Percentiles rank a stretch among this genome's conserved stretches.
These are phyloP conservation scores for Purpureocillium takamizusanense DNA, from an alignment of 2,329 filamentous ascomycete genomes.

Conservation along the genomic window DNA sequence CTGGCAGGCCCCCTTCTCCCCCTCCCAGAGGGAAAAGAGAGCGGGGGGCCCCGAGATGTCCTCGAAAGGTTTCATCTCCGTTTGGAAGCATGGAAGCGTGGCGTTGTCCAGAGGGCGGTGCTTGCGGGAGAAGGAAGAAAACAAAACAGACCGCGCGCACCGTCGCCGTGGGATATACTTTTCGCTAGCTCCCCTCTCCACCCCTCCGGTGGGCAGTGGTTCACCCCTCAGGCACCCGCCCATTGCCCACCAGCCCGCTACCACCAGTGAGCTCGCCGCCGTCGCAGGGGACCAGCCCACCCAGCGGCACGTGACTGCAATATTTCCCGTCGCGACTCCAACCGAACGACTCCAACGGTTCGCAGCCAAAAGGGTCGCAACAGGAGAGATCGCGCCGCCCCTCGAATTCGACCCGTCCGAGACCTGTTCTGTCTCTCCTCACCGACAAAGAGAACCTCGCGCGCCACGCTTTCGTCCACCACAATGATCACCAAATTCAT, in stretches of 20 bases:
- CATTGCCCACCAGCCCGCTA: too few relatives aligned
- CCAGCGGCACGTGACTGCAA: too few relatives aligned
- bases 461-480: slow-evolving; percentile 8
- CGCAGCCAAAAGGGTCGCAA: neutral
- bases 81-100: slow-evolving; percentile 15
- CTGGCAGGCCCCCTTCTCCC: neutral
- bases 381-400: neutral
- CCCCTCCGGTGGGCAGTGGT: too few relatives aligned
- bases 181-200: neutral
- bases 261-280: too few relatives aligned
- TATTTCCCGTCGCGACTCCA: too few relatives aligned
- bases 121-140: slow-evolving; percentile 7
- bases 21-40: neutral
- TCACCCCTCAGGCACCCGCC: too few relatives aligned
- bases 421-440: neutral
- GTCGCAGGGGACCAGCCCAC: too few relatives aligned
- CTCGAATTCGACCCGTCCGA: neutral
- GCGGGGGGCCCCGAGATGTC: neutral
- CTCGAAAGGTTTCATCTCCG: slow-evolving; percentile 6
- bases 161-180: neutral
- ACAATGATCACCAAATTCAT: slow-evolving; percentile 80
- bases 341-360: too few relatives aligned
- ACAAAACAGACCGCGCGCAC: neutral
- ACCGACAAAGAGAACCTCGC: too few relatives aligned
- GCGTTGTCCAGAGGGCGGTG: slow-evolving; percentile 13